Conservation (phyloP, 495 filamentous ascomycete genomes). For the Evansstolkia leycettana region DNA sequence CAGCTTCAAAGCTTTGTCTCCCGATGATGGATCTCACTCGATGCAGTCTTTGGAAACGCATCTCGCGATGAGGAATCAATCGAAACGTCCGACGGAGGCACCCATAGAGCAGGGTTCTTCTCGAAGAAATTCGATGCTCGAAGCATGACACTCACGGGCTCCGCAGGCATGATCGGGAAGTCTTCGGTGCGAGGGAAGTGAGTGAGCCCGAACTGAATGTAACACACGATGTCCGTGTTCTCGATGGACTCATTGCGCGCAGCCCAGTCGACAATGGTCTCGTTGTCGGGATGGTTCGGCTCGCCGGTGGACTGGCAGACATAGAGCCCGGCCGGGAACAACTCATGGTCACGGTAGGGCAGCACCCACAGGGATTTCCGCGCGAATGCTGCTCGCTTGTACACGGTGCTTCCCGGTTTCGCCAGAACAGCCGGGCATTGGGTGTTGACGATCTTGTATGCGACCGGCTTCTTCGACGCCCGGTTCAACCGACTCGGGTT, state of each 20-base stretch:
- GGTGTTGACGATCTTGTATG: conserved; percentile 28
- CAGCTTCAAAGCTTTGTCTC: too few relatives aligned
- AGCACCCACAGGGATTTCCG: conserved; percentile 26
- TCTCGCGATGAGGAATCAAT: conserved; percentile 4
- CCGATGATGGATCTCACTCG: too few relatives aligned
- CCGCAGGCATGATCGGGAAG: conserved; percentile 59
- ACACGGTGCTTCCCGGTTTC: conserved; percentile 25
- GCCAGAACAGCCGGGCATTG: conserved; percentile 20
- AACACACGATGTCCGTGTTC: conserved; percentile 43
- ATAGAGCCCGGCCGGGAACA: conserved; percentile 38
- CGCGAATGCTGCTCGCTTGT: conserved; percentile 26
- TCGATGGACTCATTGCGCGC: conserved; percentile 37
- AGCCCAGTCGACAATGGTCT: conserved; percentile 30
- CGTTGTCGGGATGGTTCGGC: too few relatives aligned
- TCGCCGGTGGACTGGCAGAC: conserved; percentile 29
- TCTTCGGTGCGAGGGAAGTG: conserved; percentile 47
- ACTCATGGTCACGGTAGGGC: conserved; percentile 29
- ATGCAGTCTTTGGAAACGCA: conserved; percentile 1
- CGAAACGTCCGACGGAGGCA: conserved; percentile 42
- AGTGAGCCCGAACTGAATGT: conserved; percentile 47
- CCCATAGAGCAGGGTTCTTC: conserved; percentile 58
- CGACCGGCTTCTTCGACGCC: conserved; percentile 24
- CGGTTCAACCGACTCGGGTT: conserved; percentile 32
- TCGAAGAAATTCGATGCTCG: conserved; percentile 61
- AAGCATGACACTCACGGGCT: conserved; percentile 54